Evolutionary conservation across 2,329 filamentous ascomycete genomes (phyloP).

Genomic region (Pseudogymnoascus sp.): DNA sequence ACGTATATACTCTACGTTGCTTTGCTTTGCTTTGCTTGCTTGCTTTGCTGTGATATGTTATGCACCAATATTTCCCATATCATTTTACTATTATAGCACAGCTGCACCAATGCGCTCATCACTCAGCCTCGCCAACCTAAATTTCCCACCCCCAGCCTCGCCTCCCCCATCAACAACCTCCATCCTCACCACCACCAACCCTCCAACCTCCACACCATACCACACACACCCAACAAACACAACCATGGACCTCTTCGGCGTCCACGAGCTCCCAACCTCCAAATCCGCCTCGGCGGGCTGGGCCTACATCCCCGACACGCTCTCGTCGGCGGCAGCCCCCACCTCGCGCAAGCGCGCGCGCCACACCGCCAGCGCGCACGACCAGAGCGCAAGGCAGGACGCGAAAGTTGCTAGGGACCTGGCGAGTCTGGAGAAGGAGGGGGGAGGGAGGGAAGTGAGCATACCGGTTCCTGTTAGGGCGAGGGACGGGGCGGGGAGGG

Average conservation of each 20-base stretch:
- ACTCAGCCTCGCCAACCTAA: no score
- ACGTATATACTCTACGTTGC: neutral
- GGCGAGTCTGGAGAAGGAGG: conserved; percentile 70
- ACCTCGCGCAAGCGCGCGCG: conserved; percentile 64
- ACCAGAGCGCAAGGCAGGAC: conserved; percentile 73
- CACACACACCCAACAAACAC: neutral
- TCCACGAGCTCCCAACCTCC: conserved; percentile 71
- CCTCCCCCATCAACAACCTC: neutral
- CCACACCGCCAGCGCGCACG: conserved; percentile 47
- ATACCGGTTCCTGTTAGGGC: conserved; percentile 58
- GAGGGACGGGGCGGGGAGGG: conserved; percentile 34
- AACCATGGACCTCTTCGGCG: conserved; percentile 59
- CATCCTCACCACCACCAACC: conserved; percentile 1
- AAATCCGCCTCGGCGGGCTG: conserved; percentile 70
- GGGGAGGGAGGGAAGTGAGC: conserved; percentile 58
- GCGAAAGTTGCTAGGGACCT: conserved; percentile 74
- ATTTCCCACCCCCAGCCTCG: neutral
- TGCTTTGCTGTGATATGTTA: neutral
- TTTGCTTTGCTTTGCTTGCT: no score
- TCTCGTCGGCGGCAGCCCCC: conserved; percentile 42
- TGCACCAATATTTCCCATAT: neutral
- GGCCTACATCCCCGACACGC: conserved; percentile 79
- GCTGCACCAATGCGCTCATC: no score
- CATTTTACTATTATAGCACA: neutral
- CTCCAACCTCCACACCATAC: neutral